Conservation (phyloP, 768 basidiomycete species). For the Tephrocybe rancida region DNA sequence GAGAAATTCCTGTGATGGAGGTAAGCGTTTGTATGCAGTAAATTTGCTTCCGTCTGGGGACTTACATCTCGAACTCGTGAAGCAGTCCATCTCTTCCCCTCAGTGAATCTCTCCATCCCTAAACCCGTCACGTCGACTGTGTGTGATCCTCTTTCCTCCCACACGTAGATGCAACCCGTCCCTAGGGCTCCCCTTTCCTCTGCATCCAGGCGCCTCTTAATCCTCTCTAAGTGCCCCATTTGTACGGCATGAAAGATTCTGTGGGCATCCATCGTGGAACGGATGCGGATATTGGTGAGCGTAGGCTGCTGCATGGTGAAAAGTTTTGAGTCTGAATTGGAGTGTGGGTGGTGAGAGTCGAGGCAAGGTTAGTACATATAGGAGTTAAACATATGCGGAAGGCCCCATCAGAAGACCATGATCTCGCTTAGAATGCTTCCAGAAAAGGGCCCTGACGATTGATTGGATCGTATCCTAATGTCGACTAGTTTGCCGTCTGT, state of each 20-base stretch:
- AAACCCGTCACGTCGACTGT: slow-evolving; percentile 73
- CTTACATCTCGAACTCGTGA: slow-evolving; percentile 82
- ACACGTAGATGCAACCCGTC: slow-evolving; percentile 63
- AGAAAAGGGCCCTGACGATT: slow-evolving; percentile 17
- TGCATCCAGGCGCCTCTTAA: slow-evolving; percentile 76
- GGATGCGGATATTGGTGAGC: slow-evolving; percentile 70
- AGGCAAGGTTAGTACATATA: slow-evolving; percentile 8
- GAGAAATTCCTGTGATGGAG: slow-evolving; percentile 65
- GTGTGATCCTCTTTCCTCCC: slow-evolving; percentile 79
- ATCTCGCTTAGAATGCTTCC: slow-evolving; percentile 5
- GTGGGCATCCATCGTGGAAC: slow-evolving; percentile 77
- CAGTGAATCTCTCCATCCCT: slow-evolving; percentile 85
- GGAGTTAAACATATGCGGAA: slow-evolving; percentile 4
- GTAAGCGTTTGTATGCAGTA: slow-evolving; percentile 8
- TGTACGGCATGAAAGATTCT: slow-evolving; percentile 79
- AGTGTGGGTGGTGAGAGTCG: neutral
- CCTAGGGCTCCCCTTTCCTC: slow-evolving; percentile 66
- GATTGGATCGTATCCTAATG: slow-evolving; percentile 20
- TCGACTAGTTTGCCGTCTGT: neutral
- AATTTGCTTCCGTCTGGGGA: slow-evolving; percentile 5
- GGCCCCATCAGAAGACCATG: slow-evolving; percentile 6
- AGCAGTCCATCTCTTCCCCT: slow-evolving; percentile 82
- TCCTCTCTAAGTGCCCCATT: slow-evolving; percentile 64
- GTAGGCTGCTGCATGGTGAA: slow-evolving; percentile 63
- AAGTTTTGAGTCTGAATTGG: neutral